A percentile compares a stretch with the other conserved stretches of the same genome.
Evolutionary conservation across 2,329 filamentous ascomycete species (phyloP).

Genomic region (Acephala macrosclerotiorum): DNA sequence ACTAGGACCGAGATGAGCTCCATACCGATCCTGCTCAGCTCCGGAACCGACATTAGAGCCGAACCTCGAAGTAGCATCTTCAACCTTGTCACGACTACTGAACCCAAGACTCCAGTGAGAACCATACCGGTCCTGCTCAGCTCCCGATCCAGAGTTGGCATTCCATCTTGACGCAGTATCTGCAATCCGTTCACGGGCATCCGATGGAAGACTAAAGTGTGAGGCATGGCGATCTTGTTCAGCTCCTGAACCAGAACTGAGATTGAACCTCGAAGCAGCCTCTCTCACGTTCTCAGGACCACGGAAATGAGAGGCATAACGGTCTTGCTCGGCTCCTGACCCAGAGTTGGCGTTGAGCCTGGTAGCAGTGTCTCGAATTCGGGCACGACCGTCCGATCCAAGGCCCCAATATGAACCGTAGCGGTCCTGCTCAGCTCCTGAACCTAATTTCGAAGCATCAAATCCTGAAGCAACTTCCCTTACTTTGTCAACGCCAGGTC

Average conservation of each 20-base stretch:
- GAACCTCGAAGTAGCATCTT: background rate
- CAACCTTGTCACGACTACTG: background rate
- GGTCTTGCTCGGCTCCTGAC: background rate
- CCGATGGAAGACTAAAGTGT: background rate
- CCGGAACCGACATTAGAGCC: background rate
- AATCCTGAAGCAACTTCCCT: background rate
- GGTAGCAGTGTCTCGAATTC: background rate
- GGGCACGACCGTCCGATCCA: background rate
- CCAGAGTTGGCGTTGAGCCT: background rate
- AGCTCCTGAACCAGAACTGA: background rate
- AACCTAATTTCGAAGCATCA: background rate
- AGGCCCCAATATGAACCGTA: background rate
- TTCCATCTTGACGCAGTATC: no score
- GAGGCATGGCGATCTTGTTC: slow-evolving; percentile 12
- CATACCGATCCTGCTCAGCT: background rate
- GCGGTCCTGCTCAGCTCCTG: slow-evolving; percentile 6
- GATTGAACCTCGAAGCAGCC: background rate
- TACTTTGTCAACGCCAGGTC: background rate
- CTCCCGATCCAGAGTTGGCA: background rate
- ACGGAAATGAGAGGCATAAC: background rate
- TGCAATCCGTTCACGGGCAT: background rate
- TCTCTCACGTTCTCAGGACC: background rate
- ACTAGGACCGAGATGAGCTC: background rate
- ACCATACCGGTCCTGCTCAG: background rate
- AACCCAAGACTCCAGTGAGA: background rate